Base-by-base conservation (phyloP, 2,329 filamentous ascomycete genomes). In the Dothiorella sarmentorum region DNA sequence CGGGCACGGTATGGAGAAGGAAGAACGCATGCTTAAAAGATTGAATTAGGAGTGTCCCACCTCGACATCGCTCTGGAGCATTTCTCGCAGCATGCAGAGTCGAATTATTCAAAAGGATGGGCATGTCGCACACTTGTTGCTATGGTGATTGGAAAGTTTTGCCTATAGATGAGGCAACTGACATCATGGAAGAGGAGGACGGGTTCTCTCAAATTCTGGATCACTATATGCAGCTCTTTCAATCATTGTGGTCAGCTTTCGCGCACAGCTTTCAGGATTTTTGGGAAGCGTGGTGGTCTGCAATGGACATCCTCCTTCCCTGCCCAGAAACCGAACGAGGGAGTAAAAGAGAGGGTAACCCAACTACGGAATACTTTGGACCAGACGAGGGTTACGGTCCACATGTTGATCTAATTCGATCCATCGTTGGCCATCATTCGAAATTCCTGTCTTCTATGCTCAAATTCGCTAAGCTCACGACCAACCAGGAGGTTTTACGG, bases 221-320 rank as follows among this genome's bases (percentile, higher is more conserved):
- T 6, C 37, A 15, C 17, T 40, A 40, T 2, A 18, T 40, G 17
- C 3, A 4, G 11, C 37, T 40, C 7, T 40, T 40, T 2, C 9
- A 40, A 2, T 20, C 3, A 11, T 20, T 40, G 7, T 40, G 7
- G 10, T n/a, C 6, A 1, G 9, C 11, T 0, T 40, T 11, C 2
- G 15, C 10, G 0, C 4, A 11, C 15, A 0, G 4, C 2, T 22
- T 22, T 11, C 4, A 7, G 1, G 4, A 4, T 2, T 40, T 11
- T 20, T 40, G 37, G 37, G 1, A 22, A 2, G 7, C 9, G 3
- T 40, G 37, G 37, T 22, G 18, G 18, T 13, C 37, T 3, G 37
- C 37, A 10, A 11, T 40, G 0, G 37, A 18, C 17, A 40, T 11
- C n/a, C n/a, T n/a, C n/a, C n/a, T n/a, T n/a, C n/a, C n/a, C n/a